A percentile compares a stretch with the other conserved stretches of the same genome.
These are phyloP conservation scores for Thelonectria blattea DNA, from an alignment of 2,329 filamentous ascomycete genomes.

Conservation along the genomic window DNA sequence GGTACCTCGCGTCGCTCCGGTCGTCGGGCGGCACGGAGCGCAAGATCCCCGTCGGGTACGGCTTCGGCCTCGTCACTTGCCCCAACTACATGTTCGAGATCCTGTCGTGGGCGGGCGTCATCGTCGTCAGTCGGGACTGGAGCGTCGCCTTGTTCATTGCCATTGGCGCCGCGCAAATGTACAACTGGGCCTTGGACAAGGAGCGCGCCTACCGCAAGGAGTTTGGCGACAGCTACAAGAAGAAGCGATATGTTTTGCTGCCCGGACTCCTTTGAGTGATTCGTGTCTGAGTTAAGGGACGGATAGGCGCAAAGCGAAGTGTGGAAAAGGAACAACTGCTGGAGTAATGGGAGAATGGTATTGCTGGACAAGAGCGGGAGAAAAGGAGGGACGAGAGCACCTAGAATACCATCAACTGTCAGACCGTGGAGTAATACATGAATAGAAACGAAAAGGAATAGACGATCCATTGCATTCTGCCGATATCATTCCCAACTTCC, in stretches of 20 bases:
- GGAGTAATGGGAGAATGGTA: neutral
- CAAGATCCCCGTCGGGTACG: conserved; percentile 84
- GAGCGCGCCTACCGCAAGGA: conserved; percentile 88
- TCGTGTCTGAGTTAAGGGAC: neutral
- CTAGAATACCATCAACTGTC: neutral
- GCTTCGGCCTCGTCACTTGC: conserved; percentile 87
- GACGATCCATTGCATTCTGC: conserved; percentile 8
- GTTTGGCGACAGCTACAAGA: conserved; percentile 93
- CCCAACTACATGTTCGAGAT: conserved; percentile 98
- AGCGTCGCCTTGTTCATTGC: conserved; percentile 77
- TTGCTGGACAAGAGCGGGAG: neutral
- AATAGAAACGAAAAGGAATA: neutral
- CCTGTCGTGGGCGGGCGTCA: conserved; percentile 83
- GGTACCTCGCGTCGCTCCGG: conserved; percentile 78
- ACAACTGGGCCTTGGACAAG: conserved; percentile 87
- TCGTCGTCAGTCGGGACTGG: conserved; percentile 79
- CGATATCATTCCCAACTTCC: neutral
- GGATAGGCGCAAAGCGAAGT: neutral
- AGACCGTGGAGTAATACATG: neutral
- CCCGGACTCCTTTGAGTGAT: conserved; percentile 77
- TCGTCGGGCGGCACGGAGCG: conserved; percentile 81
- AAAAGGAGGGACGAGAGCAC: neutral
- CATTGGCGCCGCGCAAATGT: conserved; percentile 81
- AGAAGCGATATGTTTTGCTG: conserved; percentile 85
- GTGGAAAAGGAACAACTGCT: neutral